These are phyloP conservation scores for Lipomyces mesembrius DNA, from an alignment of 805 yeast genomes.

Conservation along the genomic window DNA sequence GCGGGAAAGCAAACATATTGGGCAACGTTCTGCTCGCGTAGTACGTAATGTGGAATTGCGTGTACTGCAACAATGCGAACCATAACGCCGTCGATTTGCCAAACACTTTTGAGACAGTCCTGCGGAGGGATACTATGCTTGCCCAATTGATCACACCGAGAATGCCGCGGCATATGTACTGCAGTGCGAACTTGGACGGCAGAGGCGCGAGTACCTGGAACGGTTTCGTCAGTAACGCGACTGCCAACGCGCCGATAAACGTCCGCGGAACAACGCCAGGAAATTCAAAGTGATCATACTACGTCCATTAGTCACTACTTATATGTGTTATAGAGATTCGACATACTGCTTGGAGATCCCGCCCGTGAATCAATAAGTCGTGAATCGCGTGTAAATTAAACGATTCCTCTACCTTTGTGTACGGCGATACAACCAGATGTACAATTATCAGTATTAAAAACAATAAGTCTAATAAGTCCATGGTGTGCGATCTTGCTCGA, in stretches of 20 bases:
- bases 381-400: constrained; percentile 89
- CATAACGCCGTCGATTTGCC: constrained; percentile 48
- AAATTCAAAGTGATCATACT: constrained; percentile 75
- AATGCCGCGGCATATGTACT: constrained; percentile 54
- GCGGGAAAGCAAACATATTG: constrained; percentile 77
- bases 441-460: constrained; percentile 55
- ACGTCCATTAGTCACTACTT: constrained; percentile 32
- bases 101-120: constrained; percentile 44
- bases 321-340: neutral
- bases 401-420: constrained; percentile 92
- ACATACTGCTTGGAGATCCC: constrained; percentile 43
- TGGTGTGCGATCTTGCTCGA: constrained; percentile 1
- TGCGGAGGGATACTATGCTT: constrained; percentile 58
- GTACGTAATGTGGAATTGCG: constrained; percentile 80
- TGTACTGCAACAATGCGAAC: constrained; percentile 61
- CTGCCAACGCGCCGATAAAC: constrained; percentile 68
- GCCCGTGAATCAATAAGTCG: constrained; percentile 73
- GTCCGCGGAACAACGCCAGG: constrained; percentile 92
- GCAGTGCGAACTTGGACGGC: constrained; percentile 51
- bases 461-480: constrained; percentile 45
- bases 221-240: constrained; percentile 56
- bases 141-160: constrained; percentile 66
- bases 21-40: constrained; percentile 87
- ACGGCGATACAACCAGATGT: constrained; percentile 69
- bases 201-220: constrained; percentile 35